Evolutionary conservation across 2,329 filamentous ascomycete species (phyloP).

Genomic region (Sporothrix brunneoviolacea): DNA sequence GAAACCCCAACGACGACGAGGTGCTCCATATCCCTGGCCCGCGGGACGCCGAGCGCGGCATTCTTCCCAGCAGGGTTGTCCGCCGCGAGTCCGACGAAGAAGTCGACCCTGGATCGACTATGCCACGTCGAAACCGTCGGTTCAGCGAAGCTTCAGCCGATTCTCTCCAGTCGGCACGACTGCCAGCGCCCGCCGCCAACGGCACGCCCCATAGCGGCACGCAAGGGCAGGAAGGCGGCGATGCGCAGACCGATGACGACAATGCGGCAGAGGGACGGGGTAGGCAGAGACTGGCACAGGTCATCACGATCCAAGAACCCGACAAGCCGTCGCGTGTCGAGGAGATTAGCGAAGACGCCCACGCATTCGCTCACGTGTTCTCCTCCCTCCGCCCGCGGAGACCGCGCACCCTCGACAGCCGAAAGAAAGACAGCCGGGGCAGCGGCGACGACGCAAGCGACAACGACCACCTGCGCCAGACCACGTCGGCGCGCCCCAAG

Average conservation of each 20-base stretch:
- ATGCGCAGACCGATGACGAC: not conserved
- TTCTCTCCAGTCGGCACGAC: conserved; percentile 21
- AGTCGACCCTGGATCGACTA: conserved; percentile 25
- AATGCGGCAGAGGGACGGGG: not conserved
- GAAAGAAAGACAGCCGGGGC: not conserved
- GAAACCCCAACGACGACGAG: conserved; percentile 63
- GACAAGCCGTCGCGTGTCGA: conserved; percentile 37
- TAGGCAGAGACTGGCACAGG: conserved; percentile 31
- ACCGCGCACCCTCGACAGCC: conserved; percentile 31
- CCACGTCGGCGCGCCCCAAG: conserved; percentile 20
- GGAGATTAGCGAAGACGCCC: conserved; percentile 36
- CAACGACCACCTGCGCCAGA: conserved; percentile 20
- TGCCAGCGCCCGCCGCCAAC: not conserved
- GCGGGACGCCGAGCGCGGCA: conserved; percentile 78
- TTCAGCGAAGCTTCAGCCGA: conserved; percentile 25
- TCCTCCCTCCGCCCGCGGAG: conserved; percentile 39
- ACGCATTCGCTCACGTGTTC: conserved; percentile 34
- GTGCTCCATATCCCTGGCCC: conserved; percentile 86
- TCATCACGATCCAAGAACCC: conserved; percentile 63
- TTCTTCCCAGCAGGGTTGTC: conserved; percentile 54
- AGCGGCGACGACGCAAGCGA: conserved; percentile 25
- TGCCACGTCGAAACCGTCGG: not conserved
- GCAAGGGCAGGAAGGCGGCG: not conserved
- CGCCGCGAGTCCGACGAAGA: conserved; percentile 27
- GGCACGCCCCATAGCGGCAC: not conserved